Evolutionary conservation across 768 basidiomycete genomes (phyloP).

Genomic region (Hysterangium stoloniferum): DNA sequence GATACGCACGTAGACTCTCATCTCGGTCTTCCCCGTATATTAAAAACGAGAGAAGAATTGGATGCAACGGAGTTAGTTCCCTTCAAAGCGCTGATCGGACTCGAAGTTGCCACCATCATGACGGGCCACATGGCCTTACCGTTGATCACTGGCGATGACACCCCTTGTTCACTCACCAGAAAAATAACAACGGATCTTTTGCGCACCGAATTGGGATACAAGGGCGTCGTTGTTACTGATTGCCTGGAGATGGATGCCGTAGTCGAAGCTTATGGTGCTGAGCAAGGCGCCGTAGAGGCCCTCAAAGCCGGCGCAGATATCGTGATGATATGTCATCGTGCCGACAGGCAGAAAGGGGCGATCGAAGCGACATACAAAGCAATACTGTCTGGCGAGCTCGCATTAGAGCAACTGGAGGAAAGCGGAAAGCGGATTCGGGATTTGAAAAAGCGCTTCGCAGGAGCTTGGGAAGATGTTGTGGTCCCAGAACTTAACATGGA

Average conservation of each 20-base stretch:
- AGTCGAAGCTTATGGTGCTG: slow-evolving; percentile 39
- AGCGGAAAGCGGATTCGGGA: slow-evolving; percentile 39
- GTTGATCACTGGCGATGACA: slow-evolving; percentile 42
- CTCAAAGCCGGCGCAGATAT: slow-evolving; percentile 61
- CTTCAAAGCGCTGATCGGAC: slow-evolving; percentile 40
- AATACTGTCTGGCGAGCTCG: slow-evolving; percentile 35
- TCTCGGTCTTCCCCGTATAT: slow-evolving; percentile 53
- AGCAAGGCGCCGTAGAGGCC: slow-evolving; percentile 47
- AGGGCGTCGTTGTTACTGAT: slow-evolving; percentile 62
- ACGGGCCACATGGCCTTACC: slow-evolving; percentile 70
- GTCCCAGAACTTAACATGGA: slow-evolving; percentile 16
- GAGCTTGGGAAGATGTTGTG: slow-evolving; percentile 37
- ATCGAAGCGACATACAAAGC: slow-evolving; percentile 46
- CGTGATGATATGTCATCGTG: slow-evolving; percentile 68
- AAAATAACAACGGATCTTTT: slow-evolving; percentile 46
- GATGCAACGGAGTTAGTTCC: slow-evolving; percentile 46
- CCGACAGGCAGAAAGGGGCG: slow-evolving; percentile 44
- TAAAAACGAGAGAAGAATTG: slow-evolving; percentile 39
- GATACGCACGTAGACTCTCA: slow-evolving; percentile 70
- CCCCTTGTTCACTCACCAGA: slow-evolving; percentile 52
- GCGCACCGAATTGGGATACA: slow-evolving; percentile 40
- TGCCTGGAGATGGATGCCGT: slow-evolving; percentile 76
- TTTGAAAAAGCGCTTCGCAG: slow-evolving; percentile 46
- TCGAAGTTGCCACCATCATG: slow-evolving; percentile 51
- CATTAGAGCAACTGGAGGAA: slow-evolving; percentile 28